Conservation (phyloP, 306 rosid species). For the Inga oerstediana region DNA sequence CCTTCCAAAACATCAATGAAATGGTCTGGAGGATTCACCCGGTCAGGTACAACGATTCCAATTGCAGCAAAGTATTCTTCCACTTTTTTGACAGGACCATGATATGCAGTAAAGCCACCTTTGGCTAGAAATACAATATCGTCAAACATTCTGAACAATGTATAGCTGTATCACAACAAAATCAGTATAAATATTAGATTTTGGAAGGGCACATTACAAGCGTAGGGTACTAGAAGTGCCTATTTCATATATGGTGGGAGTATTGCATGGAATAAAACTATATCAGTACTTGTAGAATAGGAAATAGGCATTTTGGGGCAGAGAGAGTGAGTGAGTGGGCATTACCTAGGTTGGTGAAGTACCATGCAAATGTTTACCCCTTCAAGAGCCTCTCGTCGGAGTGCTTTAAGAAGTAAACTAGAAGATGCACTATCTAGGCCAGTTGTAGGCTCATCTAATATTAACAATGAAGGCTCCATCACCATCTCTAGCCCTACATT, state of each 20-base stretch:
- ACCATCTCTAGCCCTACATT: slow-evolving; percentile 91
- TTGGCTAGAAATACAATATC: slow-evolving; percentile 80
- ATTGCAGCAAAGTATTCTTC: slow-evolving; percentile 80
- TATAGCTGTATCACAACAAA: slow-evolving; percentile 57
- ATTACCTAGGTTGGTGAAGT: slow-evolving; percentile 87
- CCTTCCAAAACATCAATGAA: slow-evolving; percentile 84
- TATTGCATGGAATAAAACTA: neutral
- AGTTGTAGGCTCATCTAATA: slow-evolving; percentile 85
- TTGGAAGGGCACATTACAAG: slow-evolving; percentile 12
- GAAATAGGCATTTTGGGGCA: neutral
- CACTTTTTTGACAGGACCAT: slow-evolving; percentile 78
- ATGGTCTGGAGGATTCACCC: slow-evolving; percentile 86
- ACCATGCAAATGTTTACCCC: slow-evolving; percentile 77
- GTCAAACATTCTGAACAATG: slow-evolving; percentile 83
- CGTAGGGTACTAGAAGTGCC: neutral
- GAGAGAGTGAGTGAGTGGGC: neutral
- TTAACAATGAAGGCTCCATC: slow-evolving; percentile 83
- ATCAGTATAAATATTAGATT: slow-evolving; percentile 18
- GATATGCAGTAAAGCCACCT: slow-evolving; percentile 84
- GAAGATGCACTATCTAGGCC: slow-evolving; percentile 89
- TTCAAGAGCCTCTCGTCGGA: slow-evolving; percentile 80
- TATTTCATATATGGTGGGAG: neutral
- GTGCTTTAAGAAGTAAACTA: slow-evolving; percentile 69
- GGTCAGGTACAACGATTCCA: slow-evolving; percentile 74
- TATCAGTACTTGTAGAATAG: neutral